These are phyloP conservation scores for Pulveroboletus ravenelii DNA, from an alignment of 768 basidiomycete species.

Conservation along the genomic window DNA sequence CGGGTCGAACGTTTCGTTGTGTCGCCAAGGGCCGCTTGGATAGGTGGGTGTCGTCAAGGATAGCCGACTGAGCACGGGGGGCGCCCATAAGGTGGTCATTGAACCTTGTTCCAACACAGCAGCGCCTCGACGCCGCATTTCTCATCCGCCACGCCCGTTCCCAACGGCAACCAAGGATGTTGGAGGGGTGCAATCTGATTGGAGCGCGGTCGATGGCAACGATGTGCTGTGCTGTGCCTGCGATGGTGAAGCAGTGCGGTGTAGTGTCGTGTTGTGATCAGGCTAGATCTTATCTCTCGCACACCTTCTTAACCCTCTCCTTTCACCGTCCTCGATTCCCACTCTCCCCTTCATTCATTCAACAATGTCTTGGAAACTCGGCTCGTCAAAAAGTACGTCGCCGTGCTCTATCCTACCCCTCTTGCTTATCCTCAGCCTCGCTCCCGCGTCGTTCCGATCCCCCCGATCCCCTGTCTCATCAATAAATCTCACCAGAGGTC, in stretches of 20 bases:
- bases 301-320: neutral
- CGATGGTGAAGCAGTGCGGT: conserved; percentile 4
- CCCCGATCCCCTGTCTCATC: conserved; percentile 2
- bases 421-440: neutral
- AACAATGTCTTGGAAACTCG: conserved; percentile 57
- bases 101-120: too few relatives aligned
- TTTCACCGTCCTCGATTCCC: neutral
- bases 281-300: conserved; percentile 4
- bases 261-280: conserved; percentile 7
- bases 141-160: neutral
- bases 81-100: too few relatives aligned
- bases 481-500: conserved; percentile 39
- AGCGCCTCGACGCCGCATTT: neutral
- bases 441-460: neutral
- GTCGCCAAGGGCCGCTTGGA: too few relatives aligned
- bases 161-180: too few relatives aligned
- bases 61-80: too few relatives aligned
- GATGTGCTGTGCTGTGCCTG: too few relatives aligned
- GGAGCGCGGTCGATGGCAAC: neutral
- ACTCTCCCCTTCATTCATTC: neutral
- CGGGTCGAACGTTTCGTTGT: too few relatives aligned
- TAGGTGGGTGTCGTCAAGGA: too few relatives aligned
- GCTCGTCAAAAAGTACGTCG: conserved; percentile 33
- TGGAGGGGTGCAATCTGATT: neutral
- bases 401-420: neutral